phyloP scores from a whole-genome alignment of 2,329 filamentous ascomycete species.

The Fusarium clavum region DNA sequence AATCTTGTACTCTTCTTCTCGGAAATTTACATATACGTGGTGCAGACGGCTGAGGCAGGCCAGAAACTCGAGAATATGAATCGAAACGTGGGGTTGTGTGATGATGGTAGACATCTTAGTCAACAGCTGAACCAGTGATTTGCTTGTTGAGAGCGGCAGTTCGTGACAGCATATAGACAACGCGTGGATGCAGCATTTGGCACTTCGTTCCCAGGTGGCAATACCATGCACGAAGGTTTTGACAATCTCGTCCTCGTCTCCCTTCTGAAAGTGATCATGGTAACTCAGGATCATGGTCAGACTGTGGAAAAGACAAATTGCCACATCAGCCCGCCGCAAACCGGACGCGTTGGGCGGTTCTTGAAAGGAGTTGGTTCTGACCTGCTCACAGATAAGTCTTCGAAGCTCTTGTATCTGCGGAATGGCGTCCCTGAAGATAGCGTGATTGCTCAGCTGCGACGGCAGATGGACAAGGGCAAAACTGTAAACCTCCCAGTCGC shows the following conservation, averaged over 20 bases:
- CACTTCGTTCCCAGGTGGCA: constrained; percentile 84
- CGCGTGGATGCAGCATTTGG: constrained; percentile 93
- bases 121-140: constrained; percentile 85
- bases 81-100: constrained; percentile 88
- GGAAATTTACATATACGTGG: constrained; percentile 86
- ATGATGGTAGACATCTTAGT: constrained; percentile 97
- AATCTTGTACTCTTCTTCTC: constrained; percentile 90
- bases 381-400: constrained; percentile 82
- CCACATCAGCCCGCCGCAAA: constrained; percentile 87
- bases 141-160: constrained; percentile 86
- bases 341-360: constrained; percentile 85
- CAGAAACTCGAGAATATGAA: constrained; percentile 97
- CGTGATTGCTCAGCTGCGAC: constrained; percentile 89
- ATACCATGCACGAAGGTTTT: constrained; percentile 88
- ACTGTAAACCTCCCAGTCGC: constrained; percentile 93
- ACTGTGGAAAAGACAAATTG: constrained; percentile 87
- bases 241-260: constrained; percentile 90
- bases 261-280: constrained; percentile 83
- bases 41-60: constrained; percentile 87
- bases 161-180: constrained; percentile 96
- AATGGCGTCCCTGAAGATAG: constrained; percentile 80
- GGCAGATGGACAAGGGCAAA: constrained; percentile 88
- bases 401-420: constrained; percentile 81
- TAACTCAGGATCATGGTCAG: constrained; percentile 92
- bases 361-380: constrained; percentile 79